Conservation (phyloP, 2,329 filamentous ascomycete genomes). For the Fusarium pseudocircinatum region DNA sequence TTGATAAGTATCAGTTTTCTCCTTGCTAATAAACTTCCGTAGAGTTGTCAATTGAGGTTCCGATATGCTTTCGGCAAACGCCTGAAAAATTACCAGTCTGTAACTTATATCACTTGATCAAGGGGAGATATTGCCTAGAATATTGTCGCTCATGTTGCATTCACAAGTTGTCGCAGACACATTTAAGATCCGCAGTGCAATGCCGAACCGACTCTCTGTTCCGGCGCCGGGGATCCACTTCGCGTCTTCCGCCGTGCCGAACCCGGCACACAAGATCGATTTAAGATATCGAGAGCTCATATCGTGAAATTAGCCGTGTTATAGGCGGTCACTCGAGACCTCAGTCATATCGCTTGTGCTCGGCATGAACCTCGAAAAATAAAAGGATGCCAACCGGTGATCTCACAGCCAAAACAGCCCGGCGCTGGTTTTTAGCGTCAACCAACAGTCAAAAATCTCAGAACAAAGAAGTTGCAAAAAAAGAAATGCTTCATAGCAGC, state of each 20-base stretch:
- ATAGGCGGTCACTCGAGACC: accelerated
- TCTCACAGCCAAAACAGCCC: not conserved
- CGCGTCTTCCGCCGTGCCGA: not conserved
- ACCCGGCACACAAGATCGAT: constrained; percentile 1
- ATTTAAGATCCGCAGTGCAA: not conserved
- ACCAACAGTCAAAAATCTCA: not conserved
- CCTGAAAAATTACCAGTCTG: not conserved
- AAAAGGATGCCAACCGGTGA: accelerated
- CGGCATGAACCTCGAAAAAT: accelerated
- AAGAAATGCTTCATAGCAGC: constrained; percentile 12
- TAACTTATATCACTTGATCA: accelerated
- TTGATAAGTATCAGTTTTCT: accelerated
- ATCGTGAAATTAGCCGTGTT: accelerated
- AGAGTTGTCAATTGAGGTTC: accelerated
- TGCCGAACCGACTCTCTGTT: not conserved
- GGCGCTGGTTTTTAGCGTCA: not conserved
- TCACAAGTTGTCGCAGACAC: not conserved
- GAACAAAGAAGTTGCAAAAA: not conserved
- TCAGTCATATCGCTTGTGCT: accelerated
- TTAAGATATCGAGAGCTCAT: not conserved
- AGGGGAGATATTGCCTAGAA: accelerated
- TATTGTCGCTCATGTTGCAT: not conserved
- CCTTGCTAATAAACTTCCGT: accelerated
- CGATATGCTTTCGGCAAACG: accelerated
- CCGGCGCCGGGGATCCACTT: not conserved